Conservation (phyloP, 1,139 yeast species). For the Kluyveromyces marxianus region DNA sequence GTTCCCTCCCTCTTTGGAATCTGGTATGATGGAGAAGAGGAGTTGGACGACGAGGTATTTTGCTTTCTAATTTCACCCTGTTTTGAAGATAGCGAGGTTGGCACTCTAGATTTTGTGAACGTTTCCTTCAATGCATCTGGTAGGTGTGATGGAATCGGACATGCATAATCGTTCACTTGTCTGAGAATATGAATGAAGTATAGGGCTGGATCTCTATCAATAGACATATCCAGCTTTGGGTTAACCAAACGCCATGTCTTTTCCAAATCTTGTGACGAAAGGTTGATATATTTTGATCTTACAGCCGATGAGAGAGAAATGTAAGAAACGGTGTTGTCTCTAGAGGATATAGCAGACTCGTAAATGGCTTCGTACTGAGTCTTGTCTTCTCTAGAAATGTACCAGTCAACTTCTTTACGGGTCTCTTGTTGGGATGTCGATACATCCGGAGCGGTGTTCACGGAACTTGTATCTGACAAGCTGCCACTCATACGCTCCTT, state of each 20-base stretch:
- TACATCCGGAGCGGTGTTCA: neutral
- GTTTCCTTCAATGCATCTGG: conserved; percentile 93
- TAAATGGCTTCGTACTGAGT: conserved; percentile 73
- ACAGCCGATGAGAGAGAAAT: conserved; percentile 56
- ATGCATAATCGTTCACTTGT: conserved; percentile 74
- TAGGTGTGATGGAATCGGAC: conserved; percentile 82
- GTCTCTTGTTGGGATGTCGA: conserved; percentile 13
- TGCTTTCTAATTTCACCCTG: conserved; percentile 37
- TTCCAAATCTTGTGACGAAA: conserved; percentile 80
- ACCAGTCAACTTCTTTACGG: conserved; percentile 70
- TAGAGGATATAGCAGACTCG: conserved; percentile 43
- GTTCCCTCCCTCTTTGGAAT: conserved; percentile 52
- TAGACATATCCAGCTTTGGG: conserved; percentile 78
- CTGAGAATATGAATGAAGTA: conserved; percentile 86
- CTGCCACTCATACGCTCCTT: conserved; percentile 34
- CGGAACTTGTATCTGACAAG: neutral
- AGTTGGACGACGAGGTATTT: conserved; percentile 9
- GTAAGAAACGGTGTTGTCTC: conserved; percentile 84
- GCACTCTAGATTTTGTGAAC: conserved; percentile 78
- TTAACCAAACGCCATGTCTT: conserved; percentile 94
- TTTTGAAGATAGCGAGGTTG: conserved; percentile 56
- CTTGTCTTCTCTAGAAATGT: conserved; percentile 83
- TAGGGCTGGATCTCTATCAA: conserved; percentile 87
- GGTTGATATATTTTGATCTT: conserved; percentile 58
- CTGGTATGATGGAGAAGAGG: conserved; percentile 15